A percentile compares a stretch with the other conserved stretches of the same genome.
Evolutionary conservation across 495 filamentous ascomycete genomes (phyloP).

Genomic region (Annulohypoxylon moriforme): DNA sequence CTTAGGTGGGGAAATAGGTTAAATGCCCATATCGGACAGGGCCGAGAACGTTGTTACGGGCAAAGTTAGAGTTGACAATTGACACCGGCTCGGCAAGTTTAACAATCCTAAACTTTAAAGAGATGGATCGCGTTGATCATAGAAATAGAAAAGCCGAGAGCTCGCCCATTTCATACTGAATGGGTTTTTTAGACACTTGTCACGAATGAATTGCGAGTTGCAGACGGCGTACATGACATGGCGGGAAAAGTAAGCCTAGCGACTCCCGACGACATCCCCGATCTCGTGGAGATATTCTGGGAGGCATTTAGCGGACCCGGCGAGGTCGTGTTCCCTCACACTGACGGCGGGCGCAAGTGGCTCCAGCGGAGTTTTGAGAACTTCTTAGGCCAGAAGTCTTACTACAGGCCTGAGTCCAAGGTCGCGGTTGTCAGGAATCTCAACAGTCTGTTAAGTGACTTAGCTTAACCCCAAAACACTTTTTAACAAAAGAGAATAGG

Average conservation of each 20-base stretch:
- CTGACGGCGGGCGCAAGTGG: conserved; percentile 45
- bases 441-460: conserved; percentile 28
- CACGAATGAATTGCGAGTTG: neutral
- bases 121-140: neutral
- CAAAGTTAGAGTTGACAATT: conserved; percentile 38
- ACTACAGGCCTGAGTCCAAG: conserved; percentile 43
- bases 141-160: neutral
- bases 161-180: neutral
- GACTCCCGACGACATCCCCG: conserved; percentile 44
- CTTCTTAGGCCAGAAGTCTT: conserved; percentile 45
- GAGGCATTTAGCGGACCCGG: conserved; percentile 47
- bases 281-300: conserved; percentile 46
- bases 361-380: conserved; percentile 47
- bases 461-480: neutral
- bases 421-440: conserved; percentile 42
- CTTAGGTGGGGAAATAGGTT: conserved; percentile 17
- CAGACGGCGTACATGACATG: conserved; percentile 6
- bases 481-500: conserved; percentile 21
- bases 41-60: conserved; percentile 28
- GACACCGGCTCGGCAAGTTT: conserved; percentile 22
- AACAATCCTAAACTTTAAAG: conserved; percentile 19
- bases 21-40: conserved; percentile 26
- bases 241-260: conserved; percentile 55
- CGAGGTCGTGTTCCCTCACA: conserved; percentile 44
- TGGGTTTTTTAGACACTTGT: neutral